These are phyloP conservation scores for Cruciata laevipes DNA, from an alignment of 257 asterid species.

Conservation along the genomic window DNA sequence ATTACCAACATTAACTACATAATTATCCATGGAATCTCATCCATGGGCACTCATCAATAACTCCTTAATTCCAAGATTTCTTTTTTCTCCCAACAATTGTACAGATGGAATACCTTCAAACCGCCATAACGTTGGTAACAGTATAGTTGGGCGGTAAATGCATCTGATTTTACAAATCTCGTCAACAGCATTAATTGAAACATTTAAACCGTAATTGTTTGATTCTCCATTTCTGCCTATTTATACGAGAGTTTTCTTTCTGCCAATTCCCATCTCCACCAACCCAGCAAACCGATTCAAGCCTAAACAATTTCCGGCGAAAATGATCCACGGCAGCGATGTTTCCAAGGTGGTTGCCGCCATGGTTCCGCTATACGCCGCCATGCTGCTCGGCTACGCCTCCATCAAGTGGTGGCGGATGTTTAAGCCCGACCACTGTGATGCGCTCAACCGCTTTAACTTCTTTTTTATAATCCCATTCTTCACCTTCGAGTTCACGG, in stretches of 20 bases:
- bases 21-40: no score
- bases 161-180: not conserved
- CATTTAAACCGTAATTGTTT: not conserved
- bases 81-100: no score
- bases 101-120: not conserved
- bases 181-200: not conserved
- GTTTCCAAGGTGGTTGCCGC: conserved; percentile 48
- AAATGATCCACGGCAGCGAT: conserved; percentile 44
- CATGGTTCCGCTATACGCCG: conserved; percentile 50
- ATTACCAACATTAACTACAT: no score
- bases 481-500: conserved; percentile 55
- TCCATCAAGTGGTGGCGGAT: conserved; percentile 60
- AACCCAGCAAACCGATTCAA: not conserved
- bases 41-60: no score
- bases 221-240: not conserved
- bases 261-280: not conserved
- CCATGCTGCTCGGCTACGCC: conserved; percentile 52
- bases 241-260: not conserved
- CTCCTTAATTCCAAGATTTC: no score
- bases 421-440: conserved; percentile 63
- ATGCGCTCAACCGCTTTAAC: conserved; percentile 62
- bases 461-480: conserved; percentile 65
- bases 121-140: not conserved
- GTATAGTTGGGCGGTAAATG: not conserved
- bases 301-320: not conserved